Evolutionary conservation across 2,329 filamentous ascomycete species (phyloP).

Genomic region (Pseudogymnoascus verrucosus): DNA sequence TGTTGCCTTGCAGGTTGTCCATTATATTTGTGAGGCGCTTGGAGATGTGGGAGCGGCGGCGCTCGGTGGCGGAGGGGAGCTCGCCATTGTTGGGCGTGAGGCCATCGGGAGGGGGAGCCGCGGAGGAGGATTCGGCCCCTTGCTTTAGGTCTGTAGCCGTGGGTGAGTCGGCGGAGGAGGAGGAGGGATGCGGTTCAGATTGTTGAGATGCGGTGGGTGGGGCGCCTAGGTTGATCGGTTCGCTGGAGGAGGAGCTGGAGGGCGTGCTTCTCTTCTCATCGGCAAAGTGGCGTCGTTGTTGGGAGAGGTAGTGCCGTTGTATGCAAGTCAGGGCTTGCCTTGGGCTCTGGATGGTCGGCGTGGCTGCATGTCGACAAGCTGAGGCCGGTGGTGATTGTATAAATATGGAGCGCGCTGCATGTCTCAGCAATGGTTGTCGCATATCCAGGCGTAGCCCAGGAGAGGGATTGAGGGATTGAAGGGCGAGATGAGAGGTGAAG

Average conservation of each 20-base stretch:
- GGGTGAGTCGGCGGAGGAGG: constrained; percentile 6
- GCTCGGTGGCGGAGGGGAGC: constrained; percentile 40
- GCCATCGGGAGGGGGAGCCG: not conserved
- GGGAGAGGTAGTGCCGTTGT: constrained; percentile 33
- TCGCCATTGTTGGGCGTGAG: constrained; percentile 19
- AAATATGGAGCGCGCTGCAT: constrained; percentile 8
- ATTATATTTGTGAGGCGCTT: constrained; percentile 61
- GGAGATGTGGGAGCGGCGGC: constrained; percentile 35
- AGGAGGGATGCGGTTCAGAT: constrained; percentile 5
- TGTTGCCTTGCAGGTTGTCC: constrained; percentile 80
- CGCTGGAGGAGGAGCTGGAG: constrained; percentile 11
- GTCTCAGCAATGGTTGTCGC: constrained; percentile 5
- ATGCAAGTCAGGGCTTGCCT: constrained; percentile 30
- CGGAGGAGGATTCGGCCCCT: not conserved
- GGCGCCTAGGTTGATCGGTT: constrained; percentile 8
- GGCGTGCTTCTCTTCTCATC: constrained; percentile 23
- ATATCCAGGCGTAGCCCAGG: constrained; percentile 12
- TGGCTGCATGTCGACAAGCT: constrained; percentile 18
- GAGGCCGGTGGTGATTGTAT: constrained; percentile 17
- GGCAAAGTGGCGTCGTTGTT: constrained; percentile 22
- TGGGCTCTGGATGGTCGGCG: constrained; percentile 10
- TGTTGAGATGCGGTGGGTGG: constrained; percentile 10
- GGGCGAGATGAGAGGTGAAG: not conserved
- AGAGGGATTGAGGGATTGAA: constrained; percentile 12
- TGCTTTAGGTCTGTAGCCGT: constrained; percentile 7